phyloP scores from a whole-genome alignment of 2,329 filamentous ascomycete genomes.

The Talaromyces funiculosus region DNA sequence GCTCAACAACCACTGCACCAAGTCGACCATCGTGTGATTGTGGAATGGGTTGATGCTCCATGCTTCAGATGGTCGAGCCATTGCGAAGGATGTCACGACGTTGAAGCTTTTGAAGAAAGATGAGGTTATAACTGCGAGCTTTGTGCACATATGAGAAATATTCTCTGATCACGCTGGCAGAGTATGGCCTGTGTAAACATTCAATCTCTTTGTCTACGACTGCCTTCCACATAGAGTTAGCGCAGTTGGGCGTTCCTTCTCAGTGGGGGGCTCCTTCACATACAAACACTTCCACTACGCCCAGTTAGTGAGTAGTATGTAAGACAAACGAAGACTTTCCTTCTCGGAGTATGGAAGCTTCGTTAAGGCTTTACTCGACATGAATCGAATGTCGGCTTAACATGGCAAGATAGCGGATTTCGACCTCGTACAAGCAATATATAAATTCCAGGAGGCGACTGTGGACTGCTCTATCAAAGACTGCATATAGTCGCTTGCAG shows the following conservation, averaged over 20 bases:
- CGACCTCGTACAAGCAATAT: not conserved
- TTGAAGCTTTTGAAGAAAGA: not conserved
- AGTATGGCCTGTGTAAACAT: not conserved
- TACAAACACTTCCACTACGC: not conserved
- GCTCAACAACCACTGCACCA: not conserved
- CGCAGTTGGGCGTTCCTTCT: not conserved
- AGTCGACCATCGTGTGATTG: not conserved
- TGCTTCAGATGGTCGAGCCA: not conserved
- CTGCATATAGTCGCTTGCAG: not conserved
- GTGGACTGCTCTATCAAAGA: not conserved
- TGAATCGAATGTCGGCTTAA: not conserved
- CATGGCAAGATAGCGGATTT: not conserved
- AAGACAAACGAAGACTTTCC: no score
- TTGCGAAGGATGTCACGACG: not conserved
- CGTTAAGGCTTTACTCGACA: no score
- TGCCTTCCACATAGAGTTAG: not conserved
- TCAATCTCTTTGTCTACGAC: not conserved
- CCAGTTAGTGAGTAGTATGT: not conserved
- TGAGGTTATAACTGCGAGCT: not conserved
- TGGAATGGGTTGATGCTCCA: not conserved
- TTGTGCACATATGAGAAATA: not conserved
- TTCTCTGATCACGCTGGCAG: not conserved
- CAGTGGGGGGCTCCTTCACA: not conserved
- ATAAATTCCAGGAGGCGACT: no score
- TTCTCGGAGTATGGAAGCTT: no score